Evolutionary conservation across 768 basidiomycete genomes (phyloP), one percentile per base, ranked within the genome.

Genomic region (Gloeophyllum trabeum): DNA sequence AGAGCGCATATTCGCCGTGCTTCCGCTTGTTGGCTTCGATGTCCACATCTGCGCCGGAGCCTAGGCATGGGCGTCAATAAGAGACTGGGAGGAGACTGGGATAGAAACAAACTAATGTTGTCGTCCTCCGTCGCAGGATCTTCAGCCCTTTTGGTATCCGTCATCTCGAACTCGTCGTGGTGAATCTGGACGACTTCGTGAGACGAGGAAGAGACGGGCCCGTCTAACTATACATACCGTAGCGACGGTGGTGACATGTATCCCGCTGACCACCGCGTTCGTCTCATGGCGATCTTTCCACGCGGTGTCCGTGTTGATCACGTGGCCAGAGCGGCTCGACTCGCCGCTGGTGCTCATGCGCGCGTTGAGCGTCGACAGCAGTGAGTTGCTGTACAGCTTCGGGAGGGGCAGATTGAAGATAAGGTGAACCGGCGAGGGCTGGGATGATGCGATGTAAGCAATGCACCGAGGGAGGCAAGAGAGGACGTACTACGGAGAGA

Each of bases 371-470:
- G 37, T 19, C 6, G 43, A 44, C 19, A 45, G 23, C 26, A 45
- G 41, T 13, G 44, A 41, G 40, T 45, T 45, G 5, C 37, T 42
- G 34, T 45, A 42, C 20, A 45, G 34, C 40, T 45, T 45, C n/a
- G 44, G 25, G n/a, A 45, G 40, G 12, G 44, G 44, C 5, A 45
- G 30, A 5, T 30, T 25, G 22, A 45, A 45, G 18, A 24, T 35
- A 18, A 45, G 39, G 20, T 45, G 44, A 23, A 32, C 39, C 23
- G 5, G 6, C 16, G 39, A 19, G 4, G 5, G 6, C 16, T 6
- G 20, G 4, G n/a, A 40, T 19, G 39, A 19, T 22, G 6, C 28
- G 28, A 16, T 32, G 10, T 16, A 32, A 32, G 28, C 10, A 16
- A 32, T n/a, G n/a, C n/a, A n/a, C n/a, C n/a, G n/a, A n/a, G n/a